A percentile compares a stretch with the other conserved stretches of the same genome.
These are phyloP conservation scores for Nothopassalora personata DNA, from an alignment of 2,329 filamentous ascomycete genomes.

Conservation along the genomic window DNA sequence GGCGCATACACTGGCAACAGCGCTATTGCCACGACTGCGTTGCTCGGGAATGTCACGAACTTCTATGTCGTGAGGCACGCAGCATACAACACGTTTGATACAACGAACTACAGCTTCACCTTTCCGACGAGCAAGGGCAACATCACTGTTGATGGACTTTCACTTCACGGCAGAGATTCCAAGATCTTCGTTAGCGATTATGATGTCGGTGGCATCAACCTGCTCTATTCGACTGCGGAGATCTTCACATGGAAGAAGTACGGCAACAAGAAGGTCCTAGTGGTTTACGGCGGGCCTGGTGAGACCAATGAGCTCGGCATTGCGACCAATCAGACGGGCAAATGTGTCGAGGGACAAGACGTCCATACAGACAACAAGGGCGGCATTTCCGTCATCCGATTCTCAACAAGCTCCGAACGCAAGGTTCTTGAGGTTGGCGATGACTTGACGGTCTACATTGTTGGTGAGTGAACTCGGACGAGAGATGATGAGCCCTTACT, in stretches of 20 bases:
- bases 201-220: slow-evolving; percentile 51
- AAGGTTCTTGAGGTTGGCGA: slow-evolving; percentile 48
- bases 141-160: slow-evolving; percentile 52
- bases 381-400: slow-evolving; percentile 49
- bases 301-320: slow-evolving; percentile 61
- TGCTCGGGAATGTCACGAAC: slow-evolving; percentile 50
- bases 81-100: slow-evolving; percentile 55
- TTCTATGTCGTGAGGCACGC: slow-evolving; percentile 63
- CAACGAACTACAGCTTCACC: slow-evolving; percentile 58
- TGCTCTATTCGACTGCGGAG: slow-evolving; percentile 66
- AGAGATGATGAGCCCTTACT: slow-evolving; percentile 3
- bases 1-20: slow-evolving; percentile 50
- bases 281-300: slow-evolving; percentile 59
- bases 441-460: slow-evolving; percentile 52
- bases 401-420: slow-evolving; percentile 51
- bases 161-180: slow-evolving; percentile 59
- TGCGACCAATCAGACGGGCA: slow-evolving; percentile 30
- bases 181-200: slow-evolving; percentile 65
- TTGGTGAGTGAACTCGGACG: slow-evolving; percentile 38
- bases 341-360: slow-evolving; percentile 40
- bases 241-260: slow-evolving; percentile 65
- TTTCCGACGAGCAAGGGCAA: slow-evolving; percentile 56
- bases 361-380: slow-evolving; percentile 33
- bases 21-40: slow-evolving; percentile 56
- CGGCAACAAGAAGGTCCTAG: slow-evolving; percentile 52